These are phyloP conservation scores for Leucocoprinus sp. DNA, from an alignment of 768 basidiomycete genomes.

Conservation along the genomic window DNA sequence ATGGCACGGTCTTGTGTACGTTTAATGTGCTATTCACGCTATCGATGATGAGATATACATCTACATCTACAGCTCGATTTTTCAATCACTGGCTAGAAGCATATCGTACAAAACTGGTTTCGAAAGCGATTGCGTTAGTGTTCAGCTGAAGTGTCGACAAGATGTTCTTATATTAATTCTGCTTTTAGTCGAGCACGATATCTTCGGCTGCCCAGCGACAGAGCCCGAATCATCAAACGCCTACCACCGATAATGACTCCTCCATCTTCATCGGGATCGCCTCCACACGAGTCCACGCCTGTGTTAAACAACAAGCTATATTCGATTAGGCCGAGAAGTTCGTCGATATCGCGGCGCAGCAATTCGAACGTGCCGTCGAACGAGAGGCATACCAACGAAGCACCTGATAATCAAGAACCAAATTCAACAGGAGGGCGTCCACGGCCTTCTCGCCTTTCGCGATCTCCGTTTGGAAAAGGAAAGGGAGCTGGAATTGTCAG, in stretches of 20 bases:
- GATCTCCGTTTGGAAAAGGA: conserved; percentile 8
- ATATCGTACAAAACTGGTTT: conserved; percentile 60
- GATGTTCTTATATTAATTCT: conserved; percentile 9
- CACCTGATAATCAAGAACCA: neutral
- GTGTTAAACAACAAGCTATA: neutral
- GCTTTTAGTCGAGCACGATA: conserved; percentile 55
- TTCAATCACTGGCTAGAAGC: conserved; percentile 63
- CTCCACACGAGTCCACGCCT: neutral
- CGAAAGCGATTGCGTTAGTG: conserved; percentile 80
- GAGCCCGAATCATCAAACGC: conserved; percentile 29
- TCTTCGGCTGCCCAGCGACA: conserved; percentile 59
- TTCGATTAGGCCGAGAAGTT: conserved; percentile 10
- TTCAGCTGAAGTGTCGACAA: conserved; percentile 2
- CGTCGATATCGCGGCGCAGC: conserved; percentile 14
- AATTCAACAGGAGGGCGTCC: conserved; percentile 1
- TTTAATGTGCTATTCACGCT: conserved; percentile 6
- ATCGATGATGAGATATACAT: neutral
- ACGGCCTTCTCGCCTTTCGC: conserved; percentile 10
- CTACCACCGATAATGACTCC: conserved; percentile 17
- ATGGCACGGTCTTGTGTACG: conserved; percentile 3
- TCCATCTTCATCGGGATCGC: conserved; percentile 12
- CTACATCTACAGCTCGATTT: conserved; percentile 31
- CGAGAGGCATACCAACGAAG: conserved; percentile 1
- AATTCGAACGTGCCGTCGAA: neutral
- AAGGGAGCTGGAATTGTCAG: conserved; percentile 11